phyloP scores from a whole-genome alignment of 2,329 filamentous ascomycete genomes.

The Orbilia ellipsospora region DNA sequence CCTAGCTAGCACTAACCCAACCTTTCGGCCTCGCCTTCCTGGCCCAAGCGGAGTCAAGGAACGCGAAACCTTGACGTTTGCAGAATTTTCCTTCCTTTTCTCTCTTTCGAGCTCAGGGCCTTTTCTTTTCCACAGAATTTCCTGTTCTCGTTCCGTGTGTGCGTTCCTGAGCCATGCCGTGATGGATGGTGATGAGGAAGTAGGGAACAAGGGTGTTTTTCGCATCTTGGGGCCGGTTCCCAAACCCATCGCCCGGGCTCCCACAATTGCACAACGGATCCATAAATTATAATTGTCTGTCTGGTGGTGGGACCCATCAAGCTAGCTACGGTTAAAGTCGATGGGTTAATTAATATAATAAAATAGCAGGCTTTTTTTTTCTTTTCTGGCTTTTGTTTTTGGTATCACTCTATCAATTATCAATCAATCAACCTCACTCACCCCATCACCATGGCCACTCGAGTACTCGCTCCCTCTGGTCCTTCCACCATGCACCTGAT shows the following conservation, averaged over 20 bases:
- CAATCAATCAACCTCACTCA: background rate
- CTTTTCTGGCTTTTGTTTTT: background rate
- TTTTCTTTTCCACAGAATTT: background rate
- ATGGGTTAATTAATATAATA: slow-evolving; percentile 32
- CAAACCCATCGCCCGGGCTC: slow-evolving; percentile 3
- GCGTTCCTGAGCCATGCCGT: slow-evolving; percentile 41
- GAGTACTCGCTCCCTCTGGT: too few relatives aligned
- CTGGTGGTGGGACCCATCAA: background rate
- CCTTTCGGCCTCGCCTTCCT: slow-evolving; percentile 40
- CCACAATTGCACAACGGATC: slow-evolving; percentile 45
- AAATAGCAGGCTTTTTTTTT: slow-evolving; percentile 20
- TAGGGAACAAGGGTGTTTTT: slow-evolving; percentile 47
- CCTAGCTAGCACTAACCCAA: slow-evolving; percentile 24
- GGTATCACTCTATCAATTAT: slow-evolving; percentile 36
- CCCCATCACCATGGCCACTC: too few relatives aligned
- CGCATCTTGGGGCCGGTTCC: too few relatives aligned
- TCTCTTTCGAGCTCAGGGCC: background rate
- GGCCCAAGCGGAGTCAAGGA: slow-evolving; percentile 47
- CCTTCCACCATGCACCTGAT: slow-evolving; percentile 1
- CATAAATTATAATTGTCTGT: slow-evolving; percentile 36
- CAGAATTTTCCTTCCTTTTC: slow-evolving; percentile 47
- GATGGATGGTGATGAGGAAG: background rate
- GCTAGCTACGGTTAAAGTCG: slow-evolving; percentile 45
- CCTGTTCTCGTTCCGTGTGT: slow-evolving; percentile 40
- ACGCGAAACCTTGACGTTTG: slow-evolving; percentile 55